A percentile compares a stretch with the other conserved stretches of the same genome.
These are phyloP conservation scores for Ophiostoma populinum DNA, from an alignment of 2,329 filamentous ascomycete species.

Conservation along the genomic window DNA sequence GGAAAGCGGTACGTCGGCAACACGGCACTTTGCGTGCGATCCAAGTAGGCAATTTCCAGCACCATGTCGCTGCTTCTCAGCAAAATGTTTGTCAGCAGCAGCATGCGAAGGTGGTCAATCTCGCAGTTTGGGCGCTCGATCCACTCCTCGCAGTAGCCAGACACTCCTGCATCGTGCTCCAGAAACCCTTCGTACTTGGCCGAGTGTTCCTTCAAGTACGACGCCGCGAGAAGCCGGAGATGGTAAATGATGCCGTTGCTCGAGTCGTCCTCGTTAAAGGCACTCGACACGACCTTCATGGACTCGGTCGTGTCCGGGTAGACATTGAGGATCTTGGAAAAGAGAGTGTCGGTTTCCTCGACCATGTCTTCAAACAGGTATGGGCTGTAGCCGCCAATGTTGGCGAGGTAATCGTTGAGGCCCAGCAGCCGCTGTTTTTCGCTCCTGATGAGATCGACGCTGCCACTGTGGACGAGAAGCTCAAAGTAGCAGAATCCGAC, in stretches of 20 bases:
- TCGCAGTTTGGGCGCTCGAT: constrained; percentile 65
- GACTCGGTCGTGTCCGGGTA: constrained; percentile 42
- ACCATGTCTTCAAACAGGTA: constrained; percentile 71
- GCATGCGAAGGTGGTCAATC: constrained; percentile 80
- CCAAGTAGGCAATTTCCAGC: constrained; percentile 80
- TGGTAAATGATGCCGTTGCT: constrained; percentile 76
- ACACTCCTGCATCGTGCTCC: constrained; percentile 36
- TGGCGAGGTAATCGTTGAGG: constrained; percentile 52
- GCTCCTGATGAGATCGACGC: constrained; percentile 44
- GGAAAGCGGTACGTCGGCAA: constrained; percentile 57
- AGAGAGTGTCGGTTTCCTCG: constrained; percentile 52
- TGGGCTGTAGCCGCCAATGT: constrained; percentile 52
- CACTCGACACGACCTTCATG: constrained; percentile 34
- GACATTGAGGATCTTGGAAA: constrained; percentile 44
- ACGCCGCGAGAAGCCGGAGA: constrained; percentile 61
- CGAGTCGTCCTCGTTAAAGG: constrained; percentile 54
- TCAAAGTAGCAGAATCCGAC: constrained; percentile 92
- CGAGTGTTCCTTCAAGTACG: constrained; percentile 64
- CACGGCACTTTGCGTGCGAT: constrained; percentile 61
- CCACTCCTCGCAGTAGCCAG: constrained; percentile 49
- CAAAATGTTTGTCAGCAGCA: constrained; percentile 59
- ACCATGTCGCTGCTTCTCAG: constrained; percentile 63
- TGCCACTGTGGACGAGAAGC: constrained; percentile 51
- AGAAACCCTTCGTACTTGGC: constrained; percentile 59
- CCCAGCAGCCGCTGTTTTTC: constrained; percentile 58